A percentile compares a stretch with the other conserved stretches of the same genome.
phyloP scores from a whole-genome alignment of 2,329 filamentous ascomycete genomes.

The Exophiala sideris region DNA sequence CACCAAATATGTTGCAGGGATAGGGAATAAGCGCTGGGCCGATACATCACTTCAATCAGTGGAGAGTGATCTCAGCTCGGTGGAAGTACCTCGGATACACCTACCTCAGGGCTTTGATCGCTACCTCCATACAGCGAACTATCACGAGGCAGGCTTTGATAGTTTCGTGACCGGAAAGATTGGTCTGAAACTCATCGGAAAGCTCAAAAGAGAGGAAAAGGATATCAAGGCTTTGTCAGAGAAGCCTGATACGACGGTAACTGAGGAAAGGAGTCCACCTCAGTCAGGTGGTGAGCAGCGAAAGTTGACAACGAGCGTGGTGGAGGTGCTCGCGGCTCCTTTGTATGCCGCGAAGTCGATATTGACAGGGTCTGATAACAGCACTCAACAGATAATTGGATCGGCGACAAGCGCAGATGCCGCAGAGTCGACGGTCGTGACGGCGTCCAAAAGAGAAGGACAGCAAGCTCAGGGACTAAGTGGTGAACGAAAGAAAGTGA shows the following conservation, averaged over 20 bases:
- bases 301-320: conserved; percentile 5
- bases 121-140: conserved; percentile 32
- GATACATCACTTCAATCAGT: conserved; percentile 50
- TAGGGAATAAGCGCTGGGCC: conserved; percentile 26
- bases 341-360: conserved; percentile 9
- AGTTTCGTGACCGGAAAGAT: conserved; percentile 59
- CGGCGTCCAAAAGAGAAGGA: conserved; percentile 2
- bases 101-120: conserved; percentile 35
- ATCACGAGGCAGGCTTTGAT: conserved; percentile 63
- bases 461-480: neutral
- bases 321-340: conserved; percentile 15
- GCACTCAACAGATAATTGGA: neutral
- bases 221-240: conserved; percentile 18
- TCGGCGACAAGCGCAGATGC: neutral
- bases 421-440: conserved; percentile 2
- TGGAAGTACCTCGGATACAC: conserved; percentile 37
- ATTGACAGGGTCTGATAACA: conserved; percentile 4
- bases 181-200: conserved; percentile 53
- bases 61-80: conserved; percentile 39
- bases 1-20: conserved; percentile 61
- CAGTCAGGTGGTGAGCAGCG: conserved; percentile 3
- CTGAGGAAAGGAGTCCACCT: neutral
- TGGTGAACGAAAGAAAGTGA: conserved; percentile 10
- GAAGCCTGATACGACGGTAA: neutral
- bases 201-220: conserved; percentile 30